phyloP scores from a whole-genome alignment of 768 basidiomycete genomes.

The Xerocomellus intermedius region DNA sequence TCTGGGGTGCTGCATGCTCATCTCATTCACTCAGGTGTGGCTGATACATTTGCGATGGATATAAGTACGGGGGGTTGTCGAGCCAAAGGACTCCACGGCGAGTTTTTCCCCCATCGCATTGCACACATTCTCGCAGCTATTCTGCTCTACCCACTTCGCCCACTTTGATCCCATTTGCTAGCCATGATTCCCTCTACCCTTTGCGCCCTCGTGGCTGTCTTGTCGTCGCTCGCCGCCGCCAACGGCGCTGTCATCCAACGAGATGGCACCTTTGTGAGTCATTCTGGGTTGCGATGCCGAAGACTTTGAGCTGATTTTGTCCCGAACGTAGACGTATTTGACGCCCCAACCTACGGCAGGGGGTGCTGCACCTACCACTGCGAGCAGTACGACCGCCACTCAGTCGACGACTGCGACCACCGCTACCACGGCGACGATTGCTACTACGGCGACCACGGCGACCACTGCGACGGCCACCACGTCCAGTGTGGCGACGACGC shows the following conservation, averaged over 20 bases:
- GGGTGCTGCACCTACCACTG: background rate
- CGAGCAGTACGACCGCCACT: background rate
- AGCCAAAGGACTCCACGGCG: no score
- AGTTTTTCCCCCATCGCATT: background rate
- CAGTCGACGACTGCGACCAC: background rate
- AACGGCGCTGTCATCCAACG: constrained; percentile 20
- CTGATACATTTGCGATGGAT: constrained; percentile 8
- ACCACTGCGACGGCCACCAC: background rate
- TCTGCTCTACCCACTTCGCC: background rate
- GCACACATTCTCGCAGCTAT: background rate
- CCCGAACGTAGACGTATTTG: background rate
- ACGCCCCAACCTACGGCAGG: constrained; percentile 9
- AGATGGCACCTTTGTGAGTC: constrained; percentile 16
- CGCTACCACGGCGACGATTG: background rate
- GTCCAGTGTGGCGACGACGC: background rate
- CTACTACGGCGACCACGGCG: no score
- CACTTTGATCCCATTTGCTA: no score
- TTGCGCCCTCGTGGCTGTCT: background rate
- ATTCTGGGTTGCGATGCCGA: background rate
- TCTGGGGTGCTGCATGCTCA: background rate
- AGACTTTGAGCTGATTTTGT: background rate
- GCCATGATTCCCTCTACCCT: constrained; percentile 14
- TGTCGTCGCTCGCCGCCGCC: constrained; percentile 14
- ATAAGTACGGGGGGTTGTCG: constrained; percentile 4
- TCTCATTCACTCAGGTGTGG: background rate